These are phyloP conservation scores for Filobasidium wieringae DNA, from an alignment of 768 basidiomycete genomes.

Conservation along the genomic window DNA sequence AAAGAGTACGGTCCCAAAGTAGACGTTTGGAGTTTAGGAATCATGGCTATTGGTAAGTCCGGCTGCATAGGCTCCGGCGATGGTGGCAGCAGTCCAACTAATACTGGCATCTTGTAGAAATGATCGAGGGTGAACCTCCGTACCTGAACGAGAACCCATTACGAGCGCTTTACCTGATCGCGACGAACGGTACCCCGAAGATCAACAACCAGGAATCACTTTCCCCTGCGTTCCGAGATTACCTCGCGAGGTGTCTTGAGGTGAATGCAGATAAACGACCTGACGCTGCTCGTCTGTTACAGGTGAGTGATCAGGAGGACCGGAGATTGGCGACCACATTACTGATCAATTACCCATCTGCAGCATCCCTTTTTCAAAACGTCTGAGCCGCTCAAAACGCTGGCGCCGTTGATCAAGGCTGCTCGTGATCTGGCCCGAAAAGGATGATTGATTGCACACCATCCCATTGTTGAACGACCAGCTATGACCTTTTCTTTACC, in stretches of 20 bases:
- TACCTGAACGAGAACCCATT: conserved; percentile 91
- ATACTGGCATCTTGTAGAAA: conserved; percentile 43
- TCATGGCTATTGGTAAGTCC: conserved; percentile 72
- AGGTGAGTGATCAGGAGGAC: conserved; percentile 46
- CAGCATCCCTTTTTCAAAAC: conserved; percentile 81
- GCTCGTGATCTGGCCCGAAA: conserved; percentile 40
- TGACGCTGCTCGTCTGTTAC: conserved; percentile 64
- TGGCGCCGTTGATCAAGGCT: conserved; percentile 82
- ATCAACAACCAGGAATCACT: conserved; percentile 79
- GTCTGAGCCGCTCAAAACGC: conserved; percentile 71
- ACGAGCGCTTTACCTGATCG: conserved; percentile 87
- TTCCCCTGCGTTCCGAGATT: conserved; percentile 72
- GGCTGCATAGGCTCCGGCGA: background rate
- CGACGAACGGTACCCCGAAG: conserved; percentile 93
- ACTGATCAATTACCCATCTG: background rate
- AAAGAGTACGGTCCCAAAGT: conserved; percentile 96
- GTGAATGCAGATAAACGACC: conserved; percentile 93
- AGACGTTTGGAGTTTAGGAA: conserved; percentile 91
- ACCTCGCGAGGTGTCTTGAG: conserved; percentile 73
- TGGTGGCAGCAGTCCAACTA: background rate
- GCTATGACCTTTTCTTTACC: too few species aligned
- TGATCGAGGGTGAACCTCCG: conserved; percentile 96
- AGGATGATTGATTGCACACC: too few species aligned
- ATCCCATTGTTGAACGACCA: too few species aligned
- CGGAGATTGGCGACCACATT: background rate